Percentiles rank a stretch among this genome's conserved stretches.
These are phyloP conservation scores for Heliamphora exappendiculata DNA, from an alignment of 148 eudicot genomes.

Conservation along the genomic window DNA sequence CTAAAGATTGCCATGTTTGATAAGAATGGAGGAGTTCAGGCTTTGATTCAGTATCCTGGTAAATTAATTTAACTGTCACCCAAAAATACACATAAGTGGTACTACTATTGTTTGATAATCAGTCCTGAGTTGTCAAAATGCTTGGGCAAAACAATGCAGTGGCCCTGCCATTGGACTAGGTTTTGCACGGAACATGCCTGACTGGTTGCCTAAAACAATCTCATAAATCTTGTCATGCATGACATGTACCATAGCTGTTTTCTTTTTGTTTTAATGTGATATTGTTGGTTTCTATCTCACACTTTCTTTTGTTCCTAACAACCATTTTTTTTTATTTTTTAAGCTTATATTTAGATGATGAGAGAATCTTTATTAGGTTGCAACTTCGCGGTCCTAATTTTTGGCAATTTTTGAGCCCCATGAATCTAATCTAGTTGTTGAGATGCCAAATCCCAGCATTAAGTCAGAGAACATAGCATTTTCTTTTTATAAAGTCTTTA, in stretches of 20 bases:
- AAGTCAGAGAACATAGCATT: not conserved
- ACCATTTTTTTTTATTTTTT: not conserved
- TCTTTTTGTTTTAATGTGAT: not conserved
- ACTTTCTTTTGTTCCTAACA: not conserved
- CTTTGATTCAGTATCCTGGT: constrained; percentile 77
- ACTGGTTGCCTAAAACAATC: not conserved
- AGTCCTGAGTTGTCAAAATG: not conserved
- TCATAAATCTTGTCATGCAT: not conserved
- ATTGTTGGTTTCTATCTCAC: not conserved
- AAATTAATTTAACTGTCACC: no score
- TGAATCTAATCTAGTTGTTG: not conserved
- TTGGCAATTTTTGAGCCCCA: not conserved
- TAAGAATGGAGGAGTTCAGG: constrained; percentile 77
- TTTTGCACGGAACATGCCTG: not conserved
- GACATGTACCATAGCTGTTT: no score
- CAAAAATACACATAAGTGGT: not conserved
- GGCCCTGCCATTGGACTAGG: not conserved
- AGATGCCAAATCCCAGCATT: not conserved
- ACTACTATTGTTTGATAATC: no score
- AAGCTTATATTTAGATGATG: not conserved
- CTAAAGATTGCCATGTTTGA: constrained; percentile 85
- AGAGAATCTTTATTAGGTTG: not conserved
- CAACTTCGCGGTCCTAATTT: not conserved
- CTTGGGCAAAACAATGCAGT: constrained; percentile 3
- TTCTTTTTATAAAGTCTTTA: not conserved